These are phyloP conservation scores for Schizochytrium sp. DNA, from an alignment of 108 stramenopile species.

Conservation along the genomic window DNA sequence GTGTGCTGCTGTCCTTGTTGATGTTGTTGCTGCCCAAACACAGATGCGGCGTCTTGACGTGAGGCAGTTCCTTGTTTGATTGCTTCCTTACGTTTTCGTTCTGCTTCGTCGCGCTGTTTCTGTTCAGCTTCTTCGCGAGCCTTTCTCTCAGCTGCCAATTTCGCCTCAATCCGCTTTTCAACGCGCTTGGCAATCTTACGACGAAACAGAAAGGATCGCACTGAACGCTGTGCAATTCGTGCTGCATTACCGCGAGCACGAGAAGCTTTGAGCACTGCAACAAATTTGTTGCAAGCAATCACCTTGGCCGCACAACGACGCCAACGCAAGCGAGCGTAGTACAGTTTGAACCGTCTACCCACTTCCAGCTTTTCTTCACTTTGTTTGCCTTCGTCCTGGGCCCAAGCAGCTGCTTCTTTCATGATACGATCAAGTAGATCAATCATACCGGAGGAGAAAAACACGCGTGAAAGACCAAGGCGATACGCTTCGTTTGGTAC, in stretches of 20 bases:
- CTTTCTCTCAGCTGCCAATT: constrained; percentile 48
- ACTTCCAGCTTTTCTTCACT: constrained; percentile 49
- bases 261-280: not conserved
- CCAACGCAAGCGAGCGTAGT: constrained; percentile 59
- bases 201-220: constrained; percentile 46
- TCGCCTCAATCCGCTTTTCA: constrained; percentile 5
- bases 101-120: constrained; percentile 42
- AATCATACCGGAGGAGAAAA: constrained; percentile 56
- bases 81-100: constrained; percentile 6
- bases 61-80: not conserved
- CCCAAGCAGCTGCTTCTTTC: constrained; percentile 54
- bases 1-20: not conserved
- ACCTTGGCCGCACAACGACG: constrained; percentile 33
- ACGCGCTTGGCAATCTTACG: not conserved
- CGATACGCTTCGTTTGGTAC: constrained; percentile 55
- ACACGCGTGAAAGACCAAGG: constrained; percentile 48
- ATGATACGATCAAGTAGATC: constrained; percentile 55
- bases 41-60: not conserved
- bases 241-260: constrained; percentile 14
- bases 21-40: not conserved
- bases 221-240: not conserved
- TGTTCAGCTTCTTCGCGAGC: constrained; percentile 40
- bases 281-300: constrained; percentile 53
- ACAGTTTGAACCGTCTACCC: constrained; percentile 38
- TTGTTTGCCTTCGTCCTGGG: constrained; percentile 58